Base-by-base conservation (phyloP, 768 basidiomycete species). In the Russula virescens region DNA sequence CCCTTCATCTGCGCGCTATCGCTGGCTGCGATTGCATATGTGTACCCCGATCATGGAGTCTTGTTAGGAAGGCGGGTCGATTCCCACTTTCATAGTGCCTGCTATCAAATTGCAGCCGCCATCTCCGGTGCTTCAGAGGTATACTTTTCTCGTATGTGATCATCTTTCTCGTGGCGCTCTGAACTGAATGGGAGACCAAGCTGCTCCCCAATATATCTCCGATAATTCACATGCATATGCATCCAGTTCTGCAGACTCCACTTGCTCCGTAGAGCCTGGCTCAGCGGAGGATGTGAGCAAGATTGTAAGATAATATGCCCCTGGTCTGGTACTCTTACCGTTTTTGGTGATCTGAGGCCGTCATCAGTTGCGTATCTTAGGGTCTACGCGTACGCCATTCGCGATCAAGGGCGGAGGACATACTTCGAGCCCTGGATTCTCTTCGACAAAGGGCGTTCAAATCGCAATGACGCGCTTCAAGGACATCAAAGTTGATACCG, bases 371-470 rank as follows among this genome's bases (percentile, higher is more conserved):
- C 19, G 11, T 13, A n/a, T 55, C 10, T 11, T 43, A 6, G 40
- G 42, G 11, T 45, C 64, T 5, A 49, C 34, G 1, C 48, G 54
- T 26, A 55, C 25, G 0, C 54, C 54, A 8, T 55, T 55, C n/a
- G 54, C 54, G 1, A 42, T 55, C 19, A 55, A 55, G 19, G 40
- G 54, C 26, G 42, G 42, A n/a, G 54, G 54, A n/a, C 54, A 55
- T 6, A 11, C 16, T 5, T 40, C 42, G 0, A 69, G 67, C 34
- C 64, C 58, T 2, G 70, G 70, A 23, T 70, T 71, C 67, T 69
- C 64, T 19, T 70, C 71, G 9, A 72, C 71, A 5, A 34, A 19
- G 3, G 71, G 71, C 4, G 65, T 72, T 18, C 60, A 70, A 23
- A 70, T 72, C 13, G 31, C 69, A 13, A 64, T 72, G 69, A 35